A percentile compares a stretch with the other conserved stretches of the same genome.
phyloP scores from a whole-genome alignment of 495 filamentous ascomycete genomes.

The Penicillium paxilli region DNA sequence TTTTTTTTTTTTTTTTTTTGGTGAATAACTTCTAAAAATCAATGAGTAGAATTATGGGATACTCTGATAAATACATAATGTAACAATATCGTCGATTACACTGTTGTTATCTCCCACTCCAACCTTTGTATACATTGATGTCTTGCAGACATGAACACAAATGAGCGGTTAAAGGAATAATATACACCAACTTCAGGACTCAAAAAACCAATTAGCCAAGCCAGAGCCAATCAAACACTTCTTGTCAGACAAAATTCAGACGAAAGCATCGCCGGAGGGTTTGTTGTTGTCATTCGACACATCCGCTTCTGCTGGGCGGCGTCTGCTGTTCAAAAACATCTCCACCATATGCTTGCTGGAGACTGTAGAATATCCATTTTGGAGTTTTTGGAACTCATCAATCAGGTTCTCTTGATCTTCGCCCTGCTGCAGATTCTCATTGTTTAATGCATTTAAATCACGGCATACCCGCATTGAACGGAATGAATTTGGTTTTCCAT shows the following conservation, averaged over 20 bases:
- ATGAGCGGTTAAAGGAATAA: slow-evolving; percentile 10
- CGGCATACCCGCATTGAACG: slow-evolving; percentile 31
- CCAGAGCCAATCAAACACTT: neutral
- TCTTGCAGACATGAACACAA: slow-evolving; percentile 1
- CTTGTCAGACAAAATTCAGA: slow-evolving; percentile 13
- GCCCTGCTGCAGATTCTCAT: slow-evolving; percentile 33
- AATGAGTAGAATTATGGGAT: too few relatives aligned
- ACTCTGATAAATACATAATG: too few relatives aligned
- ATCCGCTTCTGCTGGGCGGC: slow-evolving; percentile 38
- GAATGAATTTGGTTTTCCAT: slow-evolving; percentile 25
- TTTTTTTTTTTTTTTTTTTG: too few relatives aligned
- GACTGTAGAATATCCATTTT: slow-evolving; percentile 29
- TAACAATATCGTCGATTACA: neutral
- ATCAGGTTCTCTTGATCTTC: slow-evolving; percentile 22
- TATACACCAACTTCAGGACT: slow-evolving; percentile 6
- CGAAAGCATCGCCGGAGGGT: slow-evolving; percentile 27
- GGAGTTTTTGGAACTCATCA: slow-evolving; percentile 19
- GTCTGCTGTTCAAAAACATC: slow-evolving; percentile 56
- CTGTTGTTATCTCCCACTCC: neutral
- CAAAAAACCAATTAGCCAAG: neutral
- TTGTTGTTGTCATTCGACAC: slow-evolving; percentile 17
- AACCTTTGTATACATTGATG: slow-evolving; percentile 2
- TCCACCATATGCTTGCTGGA: slow-evolving; percentile 62
- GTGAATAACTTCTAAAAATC: too few relatives aligned
- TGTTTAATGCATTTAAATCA: slow-evolving; percentile 25